Evolutionary conservation across 1,139 yeast species (phyloP).

Genomic region (Zygoascus sp.): DNA sequence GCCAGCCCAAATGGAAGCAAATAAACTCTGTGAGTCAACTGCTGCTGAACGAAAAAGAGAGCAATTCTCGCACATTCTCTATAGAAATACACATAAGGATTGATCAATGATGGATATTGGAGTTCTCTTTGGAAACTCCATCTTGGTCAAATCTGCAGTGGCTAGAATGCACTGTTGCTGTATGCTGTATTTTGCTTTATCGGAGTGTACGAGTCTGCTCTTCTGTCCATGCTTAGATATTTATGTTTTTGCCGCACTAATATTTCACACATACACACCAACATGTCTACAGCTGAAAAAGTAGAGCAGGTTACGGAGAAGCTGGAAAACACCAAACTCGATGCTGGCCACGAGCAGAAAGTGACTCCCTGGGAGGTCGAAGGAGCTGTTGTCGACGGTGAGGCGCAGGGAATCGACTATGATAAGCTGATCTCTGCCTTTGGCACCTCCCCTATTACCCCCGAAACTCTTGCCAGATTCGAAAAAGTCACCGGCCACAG

Average conservation of each 20-base stretch:
- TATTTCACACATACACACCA: no score
- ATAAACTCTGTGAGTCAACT: no score
- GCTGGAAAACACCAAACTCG: constrained; percentile 17
- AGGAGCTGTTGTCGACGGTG: constrained; percentile 96
- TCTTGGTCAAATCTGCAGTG: no score
- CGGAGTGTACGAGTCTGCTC: no score
- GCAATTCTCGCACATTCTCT: no score
- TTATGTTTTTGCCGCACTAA: neutral
- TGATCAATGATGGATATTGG: no score
- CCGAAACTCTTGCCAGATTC: constrained; percentile 72
- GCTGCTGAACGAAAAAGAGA: no score
- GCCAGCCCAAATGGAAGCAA: no score
- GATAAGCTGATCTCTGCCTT: constrained; percentile 80
- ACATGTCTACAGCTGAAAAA: constrained; percentile 17
- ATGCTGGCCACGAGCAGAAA: constrained; percentile 40
- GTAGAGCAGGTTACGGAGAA: constrained; percentile 16
- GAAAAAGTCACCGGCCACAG: constrained; percentile 76
- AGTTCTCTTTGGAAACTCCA: no score
- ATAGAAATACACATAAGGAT: no score
- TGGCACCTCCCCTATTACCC: constrained; percentile 73
- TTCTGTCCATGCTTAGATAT: neutral
- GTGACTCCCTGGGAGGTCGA: constrained; percentile 99
- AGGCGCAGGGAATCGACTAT: constrained; percentile 83
- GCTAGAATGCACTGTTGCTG: no score
- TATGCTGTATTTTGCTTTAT: no score